Evolutionary conservation across 139 green algal species (phyloP), one percentile per base, ranked within the genome.

Genomic region (Picochlorum sp.): DNA sequence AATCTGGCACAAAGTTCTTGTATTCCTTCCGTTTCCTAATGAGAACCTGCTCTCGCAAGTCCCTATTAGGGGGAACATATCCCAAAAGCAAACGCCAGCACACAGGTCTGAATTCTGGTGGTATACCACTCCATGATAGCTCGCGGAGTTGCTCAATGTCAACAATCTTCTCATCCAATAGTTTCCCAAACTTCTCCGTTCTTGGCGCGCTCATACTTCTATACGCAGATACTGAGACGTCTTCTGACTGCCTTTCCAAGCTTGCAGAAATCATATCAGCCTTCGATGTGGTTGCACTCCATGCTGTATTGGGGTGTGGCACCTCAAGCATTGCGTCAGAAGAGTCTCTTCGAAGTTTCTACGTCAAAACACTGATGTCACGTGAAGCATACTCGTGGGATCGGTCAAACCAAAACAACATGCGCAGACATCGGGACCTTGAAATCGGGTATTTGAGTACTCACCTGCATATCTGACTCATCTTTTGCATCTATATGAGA

Each of bases 31-130:
- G 81, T 76, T 95, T 94, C 45, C 89, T 75, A 0, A 58, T 69
- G 60, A 97, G 57, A 30, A 86, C 87, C 81, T 89, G 77, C 70
- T 72, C 23, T 21, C 44, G 61, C 4, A 60, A 47, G 14, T 85
- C 77, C 13, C 72, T 74, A 49, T 90, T 90, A 10, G 88, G 85
- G 1, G 92, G 90, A 24, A 89, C 57, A 72, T 98, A 98, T n/a
- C 91, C 89, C n/a, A 95, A 73, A 69, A 98, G 76, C 58, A 98
- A 70, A n/a, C 86, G 79, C 92, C 92, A 98, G 52, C 82, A 90
- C 23, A 74, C 38, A 2, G 92, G 86, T 37, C 92, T 67, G 66
- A 97, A 73, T 21, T 77, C 31, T 6, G 75, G 61, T 0, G 92
- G 90, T 20, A 97, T 83, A 20, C 92, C 92, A 52, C 70, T 92